Base-by-base conservation (phyloP, 2,329 filamentous ascomycete species). In the Alternaria sp. region DNA sequence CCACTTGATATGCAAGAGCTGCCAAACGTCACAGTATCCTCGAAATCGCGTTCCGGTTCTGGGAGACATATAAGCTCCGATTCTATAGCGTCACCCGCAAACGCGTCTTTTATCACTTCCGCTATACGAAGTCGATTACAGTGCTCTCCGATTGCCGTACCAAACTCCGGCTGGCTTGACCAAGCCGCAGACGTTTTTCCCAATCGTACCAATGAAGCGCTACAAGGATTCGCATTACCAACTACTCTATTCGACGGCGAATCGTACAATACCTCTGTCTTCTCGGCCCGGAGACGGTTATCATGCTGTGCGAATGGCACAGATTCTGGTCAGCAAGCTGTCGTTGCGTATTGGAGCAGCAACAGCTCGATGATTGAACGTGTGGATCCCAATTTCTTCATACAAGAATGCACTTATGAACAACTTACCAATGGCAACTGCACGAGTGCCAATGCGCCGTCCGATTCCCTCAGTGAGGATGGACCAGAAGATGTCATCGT, bases 161-260 rank as follows among this genome's bases (percentile, higher is more conserved):
- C 25, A 12, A 1, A 26, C n/a, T 20, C 46, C 5, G 23, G 15
- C n/a, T 49, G 23, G 46, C 46, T 49, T n/a, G 23, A 49, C 9
- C 15, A 26, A 28, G 23, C 46, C 4, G 46, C 46, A 6, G 23
- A 49, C 46, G 15, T 47, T 10, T 47, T 47, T 6, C 23, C 45
- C 5, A 12, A 25, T 47, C 26, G 70, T 45, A 82, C 74, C 6
- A 77, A 80, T 23, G 37, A 41, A 41, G 9, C 37, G 37, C 37
- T 41, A 9, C 8, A 41, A 41, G 37, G 37, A 18, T 41, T 41
- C 1, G 37, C 37, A 41, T 6, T 41, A 41, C 37, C 37, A 7
- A 41, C 37, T 41, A 41, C 37, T 11, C n/a, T 41, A 11, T 41
- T 41, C 5, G 37, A 41, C 8, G 37, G 37, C 8, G n/a, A 41